These are phyloP conservation scores for Heterobasidion parviporum DNA, from an alignment of 1,284 basidiomycete genomes.

Conservation along the genomic window DNA sequence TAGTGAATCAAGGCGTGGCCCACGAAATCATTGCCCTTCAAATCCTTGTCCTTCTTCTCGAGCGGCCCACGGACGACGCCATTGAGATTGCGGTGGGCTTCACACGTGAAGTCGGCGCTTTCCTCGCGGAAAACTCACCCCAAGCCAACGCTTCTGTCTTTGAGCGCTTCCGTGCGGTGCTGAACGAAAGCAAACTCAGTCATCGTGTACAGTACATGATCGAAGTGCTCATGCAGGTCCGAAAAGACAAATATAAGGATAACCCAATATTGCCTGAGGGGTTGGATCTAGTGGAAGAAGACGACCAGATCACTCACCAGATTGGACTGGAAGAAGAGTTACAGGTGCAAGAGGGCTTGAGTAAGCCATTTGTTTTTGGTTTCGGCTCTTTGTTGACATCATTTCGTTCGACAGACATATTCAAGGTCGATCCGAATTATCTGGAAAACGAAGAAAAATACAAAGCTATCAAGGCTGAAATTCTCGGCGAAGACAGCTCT, in stretches of 20 bases:
- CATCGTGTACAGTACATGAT: conserved; percentile 99
- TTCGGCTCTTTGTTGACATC: conserved; percentile 1
- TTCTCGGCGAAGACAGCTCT: conserved; percentile 82
- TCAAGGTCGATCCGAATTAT: conserved; percentile 90
- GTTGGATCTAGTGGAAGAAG: conserved; percentile 94
- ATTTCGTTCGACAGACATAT: conserved; percentile 60
- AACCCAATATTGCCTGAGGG: conserved; percentile 92
- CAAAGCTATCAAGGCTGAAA: conserved; percentile 86
- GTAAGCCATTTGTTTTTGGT: conserved; percentile 37
- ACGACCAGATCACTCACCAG: conserved; percentile 94
- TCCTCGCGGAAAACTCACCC: conserved; percentile 88
- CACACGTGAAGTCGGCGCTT: conserved; percentile 95
- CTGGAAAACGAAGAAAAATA: conserved; percentile 93
- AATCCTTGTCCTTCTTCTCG: conserved; percentile 89
- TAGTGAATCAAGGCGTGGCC: conserved; percentile 93
- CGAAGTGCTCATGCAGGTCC: conserved; percentile 95
- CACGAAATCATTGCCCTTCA: conserved; percentile 94
- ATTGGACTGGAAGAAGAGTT: conserved; percentile 90
- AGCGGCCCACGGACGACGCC: conserved; percentile 94
- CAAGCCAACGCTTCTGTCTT: conserved; percentile 91
- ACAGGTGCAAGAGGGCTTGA: conserved; percentile 89
- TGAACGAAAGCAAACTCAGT: conserved; percentile 93
- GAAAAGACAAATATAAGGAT: conserved; percentile 98
- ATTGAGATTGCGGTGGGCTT: conserved; percentile 98
- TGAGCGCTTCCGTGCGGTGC: conserved; percentile 92